Conservation (phyloP, 1,284 basidiomycete species). For the Chondrostereum purpureum region DNA sequence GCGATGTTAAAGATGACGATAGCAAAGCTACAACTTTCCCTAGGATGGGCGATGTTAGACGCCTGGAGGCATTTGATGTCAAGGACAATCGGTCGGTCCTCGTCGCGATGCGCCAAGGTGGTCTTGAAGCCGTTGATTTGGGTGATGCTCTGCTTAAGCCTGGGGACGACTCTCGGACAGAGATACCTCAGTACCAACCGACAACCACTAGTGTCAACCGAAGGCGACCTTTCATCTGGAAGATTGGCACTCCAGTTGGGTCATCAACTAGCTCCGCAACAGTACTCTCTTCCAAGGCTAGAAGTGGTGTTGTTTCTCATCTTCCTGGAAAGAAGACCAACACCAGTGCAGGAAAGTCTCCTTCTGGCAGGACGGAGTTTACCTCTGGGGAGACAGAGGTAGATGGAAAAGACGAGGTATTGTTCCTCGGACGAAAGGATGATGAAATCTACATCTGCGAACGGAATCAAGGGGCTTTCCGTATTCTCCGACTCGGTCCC, state of each 20-base stretch:
- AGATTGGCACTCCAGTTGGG: slow-evolving; percentile 62
- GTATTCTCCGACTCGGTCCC: slow-evolving; percentile 62
- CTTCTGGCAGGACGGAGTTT: slow-evolving; percentile 43
- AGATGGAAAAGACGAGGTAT: slow-evolving; percentile 61
- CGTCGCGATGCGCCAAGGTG: slow-evolving; percentile 76
- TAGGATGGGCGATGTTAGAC: slow-evolving; percentile 72
- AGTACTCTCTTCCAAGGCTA: slow-evolving; percentile 35
- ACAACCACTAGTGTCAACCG: slow-evolving; percentile 55
- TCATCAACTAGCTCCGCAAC: slow-evolving; percentile 31
- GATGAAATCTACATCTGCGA: slow-evolving; percentile 78
- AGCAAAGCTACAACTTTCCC: slow-evolving; percentile 27
- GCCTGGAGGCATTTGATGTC: slow-evolving; percentile 71
- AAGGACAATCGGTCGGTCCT: slow-evolving; percentile 65
- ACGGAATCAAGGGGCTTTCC: slow-evolving; percentile 63
- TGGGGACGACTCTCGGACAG: slow-evolving; percentile 66
- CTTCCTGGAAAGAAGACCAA: slow-evolving; percentile 45
- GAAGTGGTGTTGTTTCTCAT: slow-evolving; percentile 24
- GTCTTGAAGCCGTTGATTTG: slow-evolving; percentile 71
- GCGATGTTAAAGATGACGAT: slow-evolving; percentile 53
- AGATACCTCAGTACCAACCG: slow-evolving; percentile 60
- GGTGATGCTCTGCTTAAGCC: slow-evolving; percentile 70
- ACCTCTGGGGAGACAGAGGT: slow-evolving; percentile 44
- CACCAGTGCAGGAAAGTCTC: slow-evolving; percentile 40
- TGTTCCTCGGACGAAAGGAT: slow-evolving; percentile 68
- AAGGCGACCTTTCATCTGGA: slow-evolving; percentile 70